phyloP scores from a whole-genome alignment of 306 rosid species.

The Vachellia pachyceras region DNA sequence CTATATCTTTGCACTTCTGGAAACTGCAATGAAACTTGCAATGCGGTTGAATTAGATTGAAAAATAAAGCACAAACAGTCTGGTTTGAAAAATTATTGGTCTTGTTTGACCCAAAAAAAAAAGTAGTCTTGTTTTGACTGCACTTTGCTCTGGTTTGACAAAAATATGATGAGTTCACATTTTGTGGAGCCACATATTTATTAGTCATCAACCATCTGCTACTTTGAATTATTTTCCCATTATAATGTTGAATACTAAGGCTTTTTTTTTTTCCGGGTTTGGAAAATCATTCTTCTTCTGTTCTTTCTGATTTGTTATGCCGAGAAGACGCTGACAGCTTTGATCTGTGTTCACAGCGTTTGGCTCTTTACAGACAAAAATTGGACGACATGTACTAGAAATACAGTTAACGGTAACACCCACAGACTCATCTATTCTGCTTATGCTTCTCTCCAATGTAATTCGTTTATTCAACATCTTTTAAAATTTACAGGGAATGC shows the following conservation, averaged over 20 bases:
- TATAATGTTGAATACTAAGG: conserved; percentile 19
- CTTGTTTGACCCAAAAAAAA: neutral
- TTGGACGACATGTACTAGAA: conserved; percentile 51
- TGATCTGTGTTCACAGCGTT: conserved; percentile 42
- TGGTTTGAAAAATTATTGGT: conserved; percentile 20
- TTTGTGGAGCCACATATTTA: neutral
- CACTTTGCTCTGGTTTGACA: conserved; percentile 13
- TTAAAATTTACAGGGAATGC: conserved; percentile 42
- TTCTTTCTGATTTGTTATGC: conserved; percentile 6
- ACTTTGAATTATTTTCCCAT: conserved; percentile 30
- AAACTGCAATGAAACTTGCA: conserved; percentile 25
- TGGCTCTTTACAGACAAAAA: conserved; percentile 57
- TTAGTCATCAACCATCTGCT: conserved; percentile 26
- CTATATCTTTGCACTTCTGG: conserved; percentile 10
- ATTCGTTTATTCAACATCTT: neutral
- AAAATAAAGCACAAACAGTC: conserved; percentile 12
- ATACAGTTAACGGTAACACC: conserved; percentile 31
- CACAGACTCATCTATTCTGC: conserved; percentile 5
- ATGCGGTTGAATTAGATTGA: conserved; percentile 20
- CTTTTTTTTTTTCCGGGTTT: conserved; percentile 10
- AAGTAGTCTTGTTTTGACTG: conserved; percentile 7
- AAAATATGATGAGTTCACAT: neutral
- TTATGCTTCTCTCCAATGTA: conserved; percentile 14
- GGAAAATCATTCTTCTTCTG: neutral
- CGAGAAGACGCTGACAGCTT: conserved; percentile 35